Conservation (phyloP, 164 flowering plant genomes). For the Berberis vulgaris region DNA sequence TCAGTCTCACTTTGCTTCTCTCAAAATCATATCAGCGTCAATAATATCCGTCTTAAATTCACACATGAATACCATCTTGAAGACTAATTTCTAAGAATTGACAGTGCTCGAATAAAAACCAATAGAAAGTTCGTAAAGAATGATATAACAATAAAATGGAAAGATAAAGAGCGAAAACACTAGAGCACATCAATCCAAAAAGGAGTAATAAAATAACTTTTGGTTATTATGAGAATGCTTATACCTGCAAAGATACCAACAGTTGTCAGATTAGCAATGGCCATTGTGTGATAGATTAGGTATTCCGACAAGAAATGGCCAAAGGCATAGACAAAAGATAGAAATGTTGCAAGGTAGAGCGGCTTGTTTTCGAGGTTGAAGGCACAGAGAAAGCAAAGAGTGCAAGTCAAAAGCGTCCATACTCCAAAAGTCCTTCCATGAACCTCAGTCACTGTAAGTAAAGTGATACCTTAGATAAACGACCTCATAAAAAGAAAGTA, state of each 20-base stretch:
- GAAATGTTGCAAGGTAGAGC: constrained; percentile 62
- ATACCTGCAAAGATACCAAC: constrained; percentile 93
- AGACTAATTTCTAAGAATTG: too few species aligned
- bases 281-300: constrained; percentile 77
- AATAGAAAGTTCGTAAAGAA: too few species aligned
- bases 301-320: constrained; percentile 89
- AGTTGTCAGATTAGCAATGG: constrained; percentile 65
- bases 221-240: neutral
- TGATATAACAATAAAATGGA: too few species aligned
- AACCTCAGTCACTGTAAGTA: constrained; percentile 77
- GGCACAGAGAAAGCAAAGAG: constrained; percentile 93
- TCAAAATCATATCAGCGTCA: too few species aligned
- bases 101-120: too few species aligned
- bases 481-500: neutral
- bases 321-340: constrained; percentile 89
- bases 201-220: neutral
- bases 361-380: constrained; percentile 88
- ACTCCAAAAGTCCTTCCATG: constrained; percentile 99
- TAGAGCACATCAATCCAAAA: neutral
- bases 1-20: too few species aligned
- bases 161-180: neutral
- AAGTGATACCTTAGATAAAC: neutral
- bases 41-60: too few species aligned
- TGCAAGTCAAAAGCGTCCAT: constrained; percentile 96
- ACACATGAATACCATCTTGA: too few species aligned